Percentiles rank a stretch among this genome's conserved stretches.
Conservation (phyloP, 2,329 filamentous ascomycete species). For the Xylariales sp. region DNA sequence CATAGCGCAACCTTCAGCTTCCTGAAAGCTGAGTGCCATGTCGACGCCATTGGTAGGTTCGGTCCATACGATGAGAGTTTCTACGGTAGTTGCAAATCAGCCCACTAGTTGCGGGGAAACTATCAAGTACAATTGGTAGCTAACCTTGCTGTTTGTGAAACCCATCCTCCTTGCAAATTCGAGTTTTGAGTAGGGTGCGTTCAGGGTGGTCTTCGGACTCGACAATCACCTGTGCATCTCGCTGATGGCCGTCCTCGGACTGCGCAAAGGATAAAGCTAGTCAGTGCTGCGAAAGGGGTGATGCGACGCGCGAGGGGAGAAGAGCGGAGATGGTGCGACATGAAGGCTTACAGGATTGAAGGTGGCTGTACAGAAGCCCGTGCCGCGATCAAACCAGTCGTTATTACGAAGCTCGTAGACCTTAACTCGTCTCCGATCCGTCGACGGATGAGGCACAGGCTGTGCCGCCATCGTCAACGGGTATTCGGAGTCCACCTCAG, state of each 20-base stretch:
- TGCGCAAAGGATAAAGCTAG: constrained; percentile 46
- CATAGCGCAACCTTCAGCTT: constrained; percentile 89
- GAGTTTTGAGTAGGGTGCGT: constrained; percentile 86
- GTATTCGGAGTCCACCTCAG: constrained; percentile 66
- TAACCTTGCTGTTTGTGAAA: constrained; percentile 98
- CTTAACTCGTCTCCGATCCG: constrained; percentile 86
- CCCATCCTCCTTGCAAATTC: constrained; percentile 91
- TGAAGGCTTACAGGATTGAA: constrained; percentile 73
- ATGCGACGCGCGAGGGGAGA: constrained; percentile 22
- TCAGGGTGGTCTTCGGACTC: constrained; percentile 93
- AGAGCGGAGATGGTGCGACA: constrained; percentile 9
- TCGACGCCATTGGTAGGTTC: constrained; percentile 85
- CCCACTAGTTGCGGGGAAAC: constrained; percentile 11
- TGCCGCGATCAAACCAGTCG: constrained; percentile 99
- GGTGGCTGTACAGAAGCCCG: constrained; percentile 89
- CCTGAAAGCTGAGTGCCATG: constrained; percentile 98
- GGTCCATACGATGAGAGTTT: constrained; percentile 98
- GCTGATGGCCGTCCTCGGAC: constrained; percentile 70
- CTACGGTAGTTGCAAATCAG: constrained; percentile 58
- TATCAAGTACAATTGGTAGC: constrained; percentile 42
- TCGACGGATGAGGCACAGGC: constrained; percentile 74
- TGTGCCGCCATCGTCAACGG: constrained; percentile 77
- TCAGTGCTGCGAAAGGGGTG: constrained; percentile 31
- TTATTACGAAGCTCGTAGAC: constrained; percentile 98
- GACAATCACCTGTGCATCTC: constrained; percentile 89